Base-by-base conservation (phyloP, 164 flowering plant species). In the Aristolochia californica region DNA sequence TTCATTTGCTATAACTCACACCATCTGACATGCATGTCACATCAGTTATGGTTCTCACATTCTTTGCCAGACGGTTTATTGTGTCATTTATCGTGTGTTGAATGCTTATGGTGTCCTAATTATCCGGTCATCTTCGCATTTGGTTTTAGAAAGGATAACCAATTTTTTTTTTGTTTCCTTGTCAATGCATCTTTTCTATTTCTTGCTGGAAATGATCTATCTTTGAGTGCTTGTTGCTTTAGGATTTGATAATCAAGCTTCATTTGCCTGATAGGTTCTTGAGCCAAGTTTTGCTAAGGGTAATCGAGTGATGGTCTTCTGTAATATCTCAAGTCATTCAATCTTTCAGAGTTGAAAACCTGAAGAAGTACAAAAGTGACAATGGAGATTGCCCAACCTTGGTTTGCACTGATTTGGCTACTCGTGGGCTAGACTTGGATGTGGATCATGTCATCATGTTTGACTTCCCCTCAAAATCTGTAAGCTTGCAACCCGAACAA, bases 371-470 rank as follows among this genome's bases (percentile, higher is more conserved):
- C 57, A 93, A 84, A 76, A 83, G 72, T 66, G 82, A 93, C 51
- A 83, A 78, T 68, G 96, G 87, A 59, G 99, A 89, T 61, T 89
- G 97, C 72, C 97, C 99, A 28, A 87, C 97, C 27, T 72, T 93
- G 70, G 99, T 93, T 48, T 93, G 99, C 78, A 89, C 99, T 3
- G 97, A 93, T 68, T 72, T 93, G 76, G 99, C 97, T 66, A 96
- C 99, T 28, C 75, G 99, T 51, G 99, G 99, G 64, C 71, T 93
- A 65, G 97, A 93, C 77, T 77, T 93, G 85, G 96, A 87, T 71
- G 99, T 93, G 11, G 97, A 93, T 72, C 99, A 93, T 74, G 99
- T 93, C 57, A 80, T 93, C 66, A 87, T 93, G 97, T 93, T 93
- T 74, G 99, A 93, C 66, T 93, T 93, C 58, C 99, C 99, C 18